Base-by-base conservation (phyloP, 1,284 basidiomycete species). In the Trichosporon asahii region DNA sequence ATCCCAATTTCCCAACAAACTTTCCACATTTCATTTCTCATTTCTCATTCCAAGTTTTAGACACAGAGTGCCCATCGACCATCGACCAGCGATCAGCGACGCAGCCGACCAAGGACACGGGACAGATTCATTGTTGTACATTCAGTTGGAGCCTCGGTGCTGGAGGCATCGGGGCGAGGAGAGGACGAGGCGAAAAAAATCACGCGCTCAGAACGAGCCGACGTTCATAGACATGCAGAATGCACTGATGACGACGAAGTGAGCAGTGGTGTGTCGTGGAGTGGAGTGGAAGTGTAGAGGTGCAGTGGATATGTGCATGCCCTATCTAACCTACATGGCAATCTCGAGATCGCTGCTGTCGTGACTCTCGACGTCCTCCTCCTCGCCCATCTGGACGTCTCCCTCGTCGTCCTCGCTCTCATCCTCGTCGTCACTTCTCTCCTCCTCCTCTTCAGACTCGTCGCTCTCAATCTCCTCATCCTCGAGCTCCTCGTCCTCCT, bases 301-400 rank as follows among this genome's bases (percentile, higher is more conserved):
- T 33, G 11, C n/a, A n/a, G n/a, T n/a, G n/a, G n/a, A n/a, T 33
- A 9, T 33, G 31, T 33, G 31, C 31, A 33, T 33, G 31, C 6
- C 31, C n/a, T n/a, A n/a, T 33, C 31, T 33, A 27, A 55, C 64
- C n/a, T 72, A 72, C 66, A 72, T 35, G 21, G 57, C 65, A 27
- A 73, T 73, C 60, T 68, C 71, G 31, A 69, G 69, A 46, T 70
- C 70, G 44, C 70, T 68, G 33, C 66, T 66, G 46, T 49, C 69
- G 23, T 33, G 65, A 27, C 68, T 69, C 23, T 66, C 70, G 23
- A 73, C 70, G 12, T 55, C 66, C 25, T 64, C 84, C 66, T 78
- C 83, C 2, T 85, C 86, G 66, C 88, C 77, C 27, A 68, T 71
- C 2, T 76, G 79, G 29, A 74, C 74, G 7, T 77, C 76, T 70